Percentiles rank a stretch among this genome's conserved stretches.
Evolutionary conservation across 2,329 filamentous ascomycete genomes (phyloP).

Genomic region (Clonostachys solani): DNA sequence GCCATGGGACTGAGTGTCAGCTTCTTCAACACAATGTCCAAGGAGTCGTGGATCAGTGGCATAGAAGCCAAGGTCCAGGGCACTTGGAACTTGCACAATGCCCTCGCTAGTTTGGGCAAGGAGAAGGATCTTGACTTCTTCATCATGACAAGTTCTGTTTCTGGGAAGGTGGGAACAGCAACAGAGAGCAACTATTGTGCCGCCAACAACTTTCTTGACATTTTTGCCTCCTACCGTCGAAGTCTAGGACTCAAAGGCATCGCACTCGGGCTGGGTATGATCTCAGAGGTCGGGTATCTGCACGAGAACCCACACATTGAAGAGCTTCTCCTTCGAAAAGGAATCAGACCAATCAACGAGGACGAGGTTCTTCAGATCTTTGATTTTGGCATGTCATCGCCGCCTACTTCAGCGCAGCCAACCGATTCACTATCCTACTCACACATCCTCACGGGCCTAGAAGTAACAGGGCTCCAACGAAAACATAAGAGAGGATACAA

Average conservation of each 20-base stretch:
- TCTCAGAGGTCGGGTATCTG: slow-evolving; percentile 29
- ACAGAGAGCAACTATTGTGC: slow-evolving; percentile 24
- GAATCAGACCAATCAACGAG: slow-evolving; percentile 24
- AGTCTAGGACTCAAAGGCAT: slow-evolving; percentile 15
- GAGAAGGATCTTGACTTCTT: slow-evolving; percentile 21
- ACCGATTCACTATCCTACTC: slow-evolving; percentile 3
- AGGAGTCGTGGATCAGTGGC: slow-evolving; percentile 12
- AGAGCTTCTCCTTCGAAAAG: slow-evolving; percentile 23
- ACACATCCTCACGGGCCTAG: slow-evolving; percentile 17
- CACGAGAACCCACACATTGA: slow-evolving; percentile 29
- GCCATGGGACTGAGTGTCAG: slow-evolving; percentile 23
- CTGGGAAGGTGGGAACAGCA: slow-evolving; percentile 19
- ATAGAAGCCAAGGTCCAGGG: slow-evolving; percentile 17
- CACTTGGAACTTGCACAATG: slow-evolving; percentile 18
- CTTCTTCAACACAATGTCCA: slow-evolving; percentile 15
- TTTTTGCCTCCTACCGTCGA: slow-evolving; percentile 19
- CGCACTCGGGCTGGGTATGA: slow-evolving; percentile 22
- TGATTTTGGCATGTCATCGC: slow-evolving; percentile 13
- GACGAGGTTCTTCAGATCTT: slow-evolving; percentile 19
- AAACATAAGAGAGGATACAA: background rate
- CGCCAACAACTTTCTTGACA: slow-evolving; percentile 25
- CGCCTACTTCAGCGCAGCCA: slow-evolving; percentile 2
- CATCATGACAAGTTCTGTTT: slow-evolving; percentile 12
- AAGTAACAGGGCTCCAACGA: slow-evolving; percentile 9
- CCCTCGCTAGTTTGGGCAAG: background rate